A percentile compares a stretch with the other conserved stretches of the same genome.
phyloP scores from a whole-genome alignment of 352 stramenopile genomes.

The Thalassiosira mediterranea region DNA sequence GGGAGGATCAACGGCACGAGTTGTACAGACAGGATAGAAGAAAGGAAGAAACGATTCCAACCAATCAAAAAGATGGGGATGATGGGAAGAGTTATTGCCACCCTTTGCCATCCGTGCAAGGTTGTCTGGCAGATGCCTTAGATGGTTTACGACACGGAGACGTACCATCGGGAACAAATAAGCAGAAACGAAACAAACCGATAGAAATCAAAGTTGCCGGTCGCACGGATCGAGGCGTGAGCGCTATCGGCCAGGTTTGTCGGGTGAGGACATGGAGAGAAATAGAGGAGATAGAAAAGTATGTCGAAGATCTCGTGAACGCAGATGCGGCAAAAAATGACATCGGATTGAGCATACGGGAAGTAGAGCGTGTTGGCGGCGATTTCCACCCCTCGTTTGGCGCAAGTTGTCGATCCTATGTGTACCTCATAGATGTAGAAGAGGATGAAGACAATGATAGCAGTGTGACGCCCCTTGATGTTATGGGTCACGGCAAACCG shows the following conservation, averaged over 20 bases:
- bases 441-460: slow-evolving; percentile 7
- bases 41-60: too few relatives aligned
- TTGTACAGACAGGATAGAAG: too few relatives aligned
- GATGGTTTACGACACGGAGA: too few relatives aligned
- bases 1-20: slow-evolving; percentile 60
- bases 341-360: slow-evolving; percentile 13
- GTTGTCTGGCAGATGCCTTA: slow-evolving; percentile 61
- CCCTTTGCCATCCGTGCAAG: slow-evolving; percentile 62
- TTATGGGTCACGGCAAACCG: too few relatives aligned
- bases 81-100: background rate
- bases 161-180: slow-evolving; percentile 29
- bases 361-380: slow-evolving; percentile 44
- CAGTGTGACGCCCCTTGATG: too few relatives aligned
- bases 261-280: slow-evolving; percentile 59
- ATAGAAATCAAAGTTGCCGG: slow-evolving; percentile 68
- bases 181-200: slow-evolving; percentile 19
- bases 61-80: too few relatives aligned
- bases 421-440: slow-evolving; percentile 67
- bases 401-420: slow-evolving; percentile 63
- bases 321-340: slow-evolving; percentile 10
- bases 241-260: slow-evolving; percentile 68
- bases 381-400: slow-evolving; percentile 75
- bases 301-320: slow-evolving; percentile 39
- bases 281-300: slow-evolving; percentile 29
- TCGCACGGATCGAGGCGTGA: slow-evolving; percentile 70